Conservation (phyloP, 805 yeast genomes). For the Lipomyces mesembrius region DNA sequence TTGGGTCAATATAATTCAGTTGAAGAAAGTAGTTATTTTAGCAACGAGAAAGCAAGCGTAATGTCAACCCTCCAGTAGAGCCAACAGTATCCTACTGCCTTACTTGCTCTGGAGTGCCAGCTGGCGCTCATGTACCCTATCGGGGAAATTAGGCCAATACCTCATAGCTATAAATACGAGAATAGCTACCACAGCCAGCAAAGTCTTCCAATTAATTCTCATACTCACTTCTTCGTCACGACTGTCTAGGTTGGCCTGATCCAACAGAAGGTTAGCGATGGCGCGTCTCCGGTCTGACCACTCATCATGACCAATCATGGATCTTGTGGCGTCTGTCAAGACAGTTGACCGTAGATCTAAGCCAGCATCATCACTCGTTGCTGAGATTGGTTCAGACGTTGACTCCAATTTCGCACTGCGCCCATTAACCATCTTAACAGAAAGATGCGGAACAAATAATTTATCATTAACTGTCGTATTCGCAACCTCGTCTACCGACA, state of each 20-base stretch:
- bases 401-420: neutral
- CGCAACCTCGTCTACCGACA: neutral
- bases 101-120: neutral
- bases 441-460: neutral
- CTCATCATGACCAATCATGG: neutral
- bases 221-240: neutral
- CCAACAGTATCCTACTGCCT: neutral
- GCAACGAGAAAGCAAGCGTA: too few species aligned
- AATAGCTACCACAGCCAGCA: neutral
- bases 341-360: neutral
- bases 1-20: neutral
- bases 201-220: neutral
- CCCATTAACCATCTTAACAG: neutral
- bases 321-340: neutral
- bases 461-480: neutral
- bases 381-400: neutral
- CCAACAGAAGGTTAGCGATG: neutral
- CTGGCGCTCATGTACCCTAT: neutral
- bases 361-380: neutral
- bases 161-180: neutral
- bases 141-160: neutral
- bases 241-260: neutral
- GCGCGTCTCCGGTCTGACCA: constrained; percentile 1
- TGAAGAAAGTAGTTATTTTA: neutral
- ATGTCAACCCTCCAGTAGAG: too few species aligned